Conservation (phyloP, 164 flowering plant species). For the Cinnamomum micranthum region DNA sequence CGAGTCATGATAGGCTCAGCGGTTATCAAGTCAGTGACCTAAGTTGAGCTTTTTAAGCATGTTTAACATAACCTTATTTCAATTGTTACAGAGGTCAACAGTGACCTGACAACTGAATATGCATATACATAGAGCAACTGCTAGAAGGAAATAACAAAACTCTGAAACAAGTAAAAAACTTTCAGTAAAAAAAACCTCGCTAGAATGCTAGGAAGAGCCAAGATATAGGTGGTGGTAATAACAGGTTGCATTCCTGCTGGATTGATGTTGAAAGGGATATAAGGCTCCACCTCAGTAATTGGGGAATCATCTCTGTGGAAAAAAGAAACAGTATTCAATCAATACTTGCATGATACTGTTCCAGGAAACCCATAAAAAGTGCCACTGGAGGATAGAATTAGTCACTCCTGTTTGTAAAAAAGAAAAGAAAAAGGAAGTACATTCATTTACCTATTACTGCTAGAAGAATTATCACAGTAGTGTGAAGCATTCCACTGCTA, state of each 20-base stretch:
- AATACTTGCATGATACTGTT: too few species aligned
- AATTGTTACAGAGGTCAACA: too few species aligned
- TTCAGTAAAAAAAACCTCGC: conserved; percentile 53
- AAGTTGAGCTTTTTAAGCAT: too few species aligned
- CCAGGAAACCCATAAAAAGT: too few species aligned
- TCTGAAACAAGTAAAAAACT: background rate
- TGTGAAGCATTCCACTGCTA: background rate
- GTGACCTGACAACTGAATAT: too few species aligned
- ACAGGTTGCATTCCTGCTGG: conserved; percentile 99
- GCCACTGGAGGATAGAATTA: too few species aligned
- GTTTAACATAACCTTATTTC: too few species aligned
- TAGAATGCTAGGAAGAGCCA: conserved; percentile 80
- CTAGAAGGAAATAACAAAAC: background rate
- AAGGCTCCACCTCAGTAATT: conserved; percentile 90
- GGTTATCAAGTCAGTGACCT: too few species aligned
- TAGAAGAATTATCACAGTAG: background rate
- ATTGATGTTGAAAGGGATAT: conserved; percentile 95
- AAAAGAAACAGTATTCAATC: conserved; percentile 1
- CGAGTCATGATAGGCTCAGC: too few species aligned
- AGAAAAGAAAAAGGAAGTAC: background rate
- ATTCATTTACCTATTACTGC: background rate
- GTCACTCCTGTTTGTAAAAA: too few species aligned
- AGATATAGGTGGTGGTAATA: conserved; percentile 79
- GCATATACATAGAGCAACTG: too few species aligned
- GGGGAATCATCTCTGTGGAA: conserved; percentile 74